Evolutionary conservation across 495 filamentous ascomycete species (phyloP).

Genomic region (Neurospora discreta): DNA sequence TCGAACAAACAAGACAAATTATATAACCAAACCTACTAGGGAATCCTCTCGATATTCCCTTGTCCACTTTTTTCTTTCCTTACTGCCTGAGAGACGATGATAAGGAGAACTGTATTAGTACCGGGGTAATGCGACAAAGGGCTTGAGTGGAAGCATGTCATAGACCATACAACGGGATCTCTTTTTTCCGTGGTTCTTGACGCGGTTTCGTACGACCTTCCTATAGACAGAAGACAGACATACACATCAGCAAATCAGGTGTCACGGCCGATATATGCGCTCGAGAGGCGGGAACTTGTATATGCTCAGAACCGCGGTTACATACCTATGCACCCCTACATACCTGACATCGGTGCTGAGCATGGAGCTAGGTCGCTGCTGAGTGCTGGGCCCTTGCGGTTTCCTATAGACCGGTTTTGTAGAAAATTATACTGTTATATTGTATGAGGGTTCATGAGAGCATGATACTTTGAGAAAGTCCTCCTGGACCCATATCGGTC

Average conservation of each 20-base stretch:
- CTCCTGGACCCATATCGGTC: background rate
- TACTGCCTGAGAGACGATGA: background rate
- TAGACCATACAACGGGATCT: background rate
- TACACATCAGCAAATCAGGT: background rate
- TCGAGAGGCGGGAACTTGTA: background rate
- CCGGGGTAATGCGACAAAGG: constrained; percentile 4
- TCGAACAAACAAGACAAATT: background rate
- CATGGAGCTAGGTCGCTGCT: background rate
- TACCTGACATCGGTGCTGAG: background rate
- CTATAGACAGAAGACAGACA: constrained; percentile 4
- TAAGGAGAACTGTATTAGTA: constrained; percentile 12
- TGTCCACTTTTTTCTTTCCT: background rate
- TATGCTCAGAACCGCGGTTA: background rate
- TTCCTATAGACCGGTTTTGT: background rate
- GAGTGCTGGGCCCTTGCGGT: background rate
- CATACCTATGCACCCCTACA: background rate
- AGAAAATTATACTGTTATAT: background rate
- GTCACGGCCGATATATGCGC: background rate
- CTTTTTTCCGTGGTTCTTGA: background rate
- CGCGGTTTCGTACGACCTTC: background rate
- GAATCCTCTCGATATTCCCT: background rate
- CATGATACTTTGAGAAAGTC: background rate
- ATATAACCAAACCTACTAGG: background rate
- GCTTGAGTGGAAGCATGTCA: background rate
- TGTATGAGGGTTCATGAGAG: background rate